phyloP scores from a whole-genome alignment of 139 green algal genomes.

The Tetradesmus lagerheimii region DNA sequence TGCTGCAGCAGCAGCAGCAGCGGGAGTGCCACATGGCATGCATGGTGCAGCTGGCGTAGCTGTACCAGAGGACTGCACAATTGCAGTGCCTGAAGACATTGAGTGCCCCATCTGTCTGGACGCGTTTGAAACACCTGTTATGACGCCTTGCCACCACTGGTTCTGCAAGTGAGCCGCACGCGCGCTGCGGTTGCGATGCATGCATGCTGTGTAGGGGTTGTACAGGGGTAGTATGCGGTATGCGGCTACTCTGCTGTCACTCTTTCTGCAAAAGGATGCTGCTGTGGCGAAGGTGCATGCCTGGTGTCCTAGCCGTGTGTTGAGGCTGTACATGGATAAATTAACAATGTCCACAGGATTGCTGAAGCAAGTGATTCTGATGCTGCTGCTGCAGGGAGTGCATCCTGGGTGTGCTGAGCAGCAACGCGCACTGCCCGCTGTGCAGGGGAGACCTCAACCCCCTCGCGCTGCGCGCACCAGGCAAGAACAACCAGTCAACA shows the following conservation, averaged over 20 bases:
- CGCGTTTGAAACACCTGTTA: conserved; percentile 53
- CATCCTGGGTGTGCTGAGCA: conserved; percentile 57
- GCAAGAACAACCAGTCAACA: conserved; percentile 27
- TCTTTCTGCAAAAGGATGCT: no score
- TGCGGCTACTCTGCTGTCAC: no score
- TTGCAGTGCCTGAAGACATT: conserved; percentile 31
- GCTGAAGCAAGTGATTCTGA: neutral
- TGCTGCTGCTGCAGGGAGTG: conserved; percentile 62
- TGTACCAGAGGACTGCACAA: neutral
- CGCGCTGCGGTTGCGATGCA: no score
- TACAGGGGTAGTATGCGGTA: no score
- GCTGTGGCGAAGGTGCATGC: no score
- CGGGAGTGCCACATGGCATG: neutral
- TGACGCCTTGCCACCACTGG: conserved; percentile 75
- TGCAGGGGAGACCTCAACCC: conserved; percentile 26
- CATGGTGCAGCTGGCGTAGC: neutral
- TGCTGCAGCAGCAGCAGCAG: neutral
- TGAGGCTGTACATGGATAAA: no score
- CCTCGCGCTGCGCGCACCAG: conserved; percentile 16
- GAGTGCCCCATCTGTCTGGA: conserved; percentile 77
- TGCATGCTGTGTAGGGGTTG: no score
- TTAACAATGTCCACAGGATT: no score
- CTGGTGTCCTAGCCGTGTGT: no score
- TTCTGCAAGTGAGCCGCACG: conserved; percentile 59
- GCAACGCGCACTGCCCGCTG: conserved; percentile 34